Base-by-base conservation (phyloP, 2,329 filamentous ascomycete species). In the Cercospora sesami region DNA sequence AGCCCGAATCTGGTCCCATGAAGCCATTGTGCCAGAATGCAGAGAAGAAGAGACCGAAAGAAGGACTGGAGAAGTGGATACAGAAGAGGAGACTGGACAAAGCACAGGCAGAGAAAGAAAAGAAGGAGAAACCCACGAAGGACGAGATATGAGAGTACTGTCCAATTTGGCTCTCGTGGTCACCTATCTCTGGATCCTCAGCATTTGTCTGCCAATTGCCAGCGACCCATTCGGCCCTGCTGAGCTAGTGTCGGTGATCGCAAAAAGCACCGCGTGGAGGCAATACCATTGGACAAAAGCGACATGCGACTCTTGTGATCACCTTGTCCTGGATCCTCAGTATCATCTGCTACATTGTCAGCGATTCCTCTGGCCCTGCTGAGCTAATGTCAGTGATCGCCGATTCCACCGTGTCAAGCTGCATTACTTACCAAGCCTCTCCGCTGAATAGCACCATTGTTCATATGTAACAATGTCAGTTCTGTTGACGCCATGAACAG, bases 41-140 rank as follows among this genome's bases (percentile, higher is more conserved):
- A 51, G 83, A 87, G 76, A 87, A 90, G 79, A 85, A 86, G 73
- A 81, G 89, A 72, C 90, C 90, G n/a, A 84, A 75, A 63, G 67
- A 70, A 26, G 71, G 69, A 66, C 60, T 73, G 58, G 69, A 72
- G 53, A 68, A 69, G 57, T 66, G 63, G 65, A 67, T 63, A 36
- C 65, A 58, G 53, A 68, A 69, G 60, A 67, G 61, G 64, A 65
- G 60, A 61, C 57, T 60, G 16, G 59, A 66, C 16, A 69, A 30
- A 53, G 66, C 64, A 16, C 60, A 65, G 30, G 39, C 60, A 48
- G 58, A 59, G 45, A 58, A 60, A n/a, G 42, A 65, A 64, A 65
- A 65, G 51, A 45, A 48, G 61, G 66, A 42, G 14, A 55, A 65
- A 23, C 21, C 60, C 42, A 18, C 31, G 21, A 55, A 65, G 12